These are phyloP conservation scores for Clonostachys solani DNA, from an alignment of 2,329 filamentous ascomycete species.

Conservation along the genomic window DNA sequence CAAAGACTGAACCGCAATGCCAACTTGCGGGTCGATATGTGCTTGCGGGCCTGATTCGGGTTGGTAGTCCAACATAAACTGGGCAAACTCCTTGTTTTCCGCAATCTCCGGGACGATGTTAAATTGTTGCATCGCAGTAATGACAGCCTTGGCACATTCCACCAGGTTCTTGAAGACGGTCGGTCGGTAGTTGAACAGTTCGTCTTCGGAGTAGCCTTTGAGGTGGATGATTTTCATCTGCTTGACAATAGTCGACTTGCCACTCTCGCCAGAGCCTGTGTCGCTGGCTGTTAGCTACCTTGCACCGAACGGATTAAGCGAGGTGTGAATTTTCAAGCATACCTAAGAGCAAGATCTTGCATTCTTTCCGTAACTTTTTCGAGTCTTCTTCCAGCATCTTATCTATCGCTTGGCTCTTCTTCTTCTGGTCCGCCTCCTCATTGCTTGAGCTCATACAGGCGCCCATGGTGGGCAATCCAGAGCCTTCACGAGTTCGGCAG, in stretches of 20 bases:
- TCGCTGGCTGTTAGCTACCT: not conserved
- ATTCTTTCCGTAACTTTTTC: constrained; percentile 88
- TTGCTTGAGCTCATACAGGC: constrained; percentile 85
- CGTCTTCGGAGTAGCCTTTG: constrained; percentile 93
- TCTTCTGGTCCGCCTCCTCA: constrained; percentile 89
- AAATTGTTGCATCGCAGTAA: constrained; percentile 89
- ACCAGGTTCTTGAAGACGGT: constrained; percentile 98
- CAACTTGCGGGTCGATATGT: constrained; percentile 75
- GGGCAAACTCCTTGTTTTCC: constrained; percentile 68
- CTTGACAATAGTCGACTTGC: constrained; percentile 98
- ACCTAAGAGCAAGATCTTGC: constrained; percentile 97
- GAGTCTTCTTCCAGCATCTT: constrained; percentile 92
- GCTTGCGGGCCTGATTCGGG: constrained; percentile 88
- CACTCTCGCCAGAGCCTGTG: constrained; percentile 92
- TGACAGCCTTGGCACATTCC: constrained; percentile 92
- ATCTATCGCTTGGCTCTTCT: constrained; percentile 94
- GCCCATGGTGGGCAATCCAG: constrained; percentile 63
- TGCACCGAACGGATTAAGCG: not conserved
- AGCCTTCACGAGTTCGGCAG: not conserved
- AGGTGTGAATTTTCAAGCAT: constrained; percentile 23
- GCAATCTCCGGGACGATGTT: constrained; percentile 72
- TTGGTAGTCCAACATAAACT: constrained; percentile 82
- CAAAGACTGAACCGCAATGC: constrained; percentile 76
- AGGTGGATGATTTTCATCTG: constrained; percentile 99
- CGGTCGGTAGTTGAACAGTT: constrained; percentile 88